These are phyloP conservation scores for Coleophoma cylindrospora DNA, from an alignment of 2,329 filamentous ascomycete species.

Conservation along the genomic window DNA sequence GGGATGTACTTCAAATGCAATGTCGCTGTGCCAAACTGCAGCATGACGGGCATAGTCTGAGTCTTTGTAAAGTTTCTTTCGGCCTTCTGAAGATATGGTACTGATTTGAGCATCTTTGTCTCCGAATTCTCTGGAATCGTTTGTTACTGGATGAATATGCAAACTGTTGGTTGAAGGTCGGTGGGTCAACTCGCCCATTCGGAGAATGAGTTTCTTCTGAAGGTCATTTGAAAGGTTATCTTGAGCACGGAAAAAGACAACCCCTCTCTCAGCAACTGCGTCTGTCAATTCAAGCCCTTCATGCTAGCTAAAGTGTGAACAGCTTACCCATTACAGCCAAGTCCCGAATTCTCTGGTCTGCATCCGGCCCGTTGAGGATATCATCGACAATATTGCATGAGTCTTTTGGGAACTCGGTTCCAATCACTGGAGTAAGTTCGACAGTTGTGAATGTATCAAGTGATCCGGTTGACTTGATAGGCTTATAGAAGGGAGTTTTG, in stretches of 20 bases:
- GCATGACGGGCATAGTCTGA: neutral
- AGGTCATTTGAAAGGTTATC: constrained; percentile 54
- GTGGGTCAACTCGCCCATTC: constrained; percentile 51
- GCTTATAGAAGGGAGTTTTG: too few species aligned
- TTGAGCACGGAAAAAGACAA: constrained; percentile 65
- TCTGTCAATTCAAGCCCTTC: too few species aligned
- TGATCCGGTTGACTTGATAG: too few species aligned
- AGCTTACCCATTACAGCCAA: too few species aligned
- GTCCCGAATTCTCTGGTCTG: too few species aligned
- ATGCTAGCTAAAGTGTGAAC: too few species aligned
- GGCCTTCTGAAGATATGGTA: constrained; percentile 53
- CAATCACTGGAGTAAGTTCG: too few species aligned
- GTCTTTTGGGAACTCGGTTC: too few species aligned
- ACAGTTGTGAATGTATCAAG: too few species aligned
- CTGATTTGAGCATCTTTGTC: constrained; percentile 55
- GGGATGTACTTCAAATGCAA: constrained; percentile 55
- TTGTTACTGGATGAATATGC: constrained; percentile 57
- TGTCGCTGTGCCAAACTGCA: constrained; percentile 52
- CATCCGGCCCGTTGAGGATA: too few species aligned
- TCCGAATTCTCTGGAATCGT: constrained; percentile 40
- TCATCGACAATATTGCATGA: too few species aligned
- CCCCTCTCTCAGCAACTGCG: constrained; percentile 58
- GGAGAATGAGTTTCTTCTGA: constrained; percentile 60
- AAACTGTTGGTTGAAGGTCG: constrained; percentile 50
- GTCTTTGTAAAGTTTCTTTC: constrained; percentile 41